Evolutionary conservation across 352 stramenopile genomes (phyloP).

Genomic region (Phytophthora chlamydospora): DNA sequence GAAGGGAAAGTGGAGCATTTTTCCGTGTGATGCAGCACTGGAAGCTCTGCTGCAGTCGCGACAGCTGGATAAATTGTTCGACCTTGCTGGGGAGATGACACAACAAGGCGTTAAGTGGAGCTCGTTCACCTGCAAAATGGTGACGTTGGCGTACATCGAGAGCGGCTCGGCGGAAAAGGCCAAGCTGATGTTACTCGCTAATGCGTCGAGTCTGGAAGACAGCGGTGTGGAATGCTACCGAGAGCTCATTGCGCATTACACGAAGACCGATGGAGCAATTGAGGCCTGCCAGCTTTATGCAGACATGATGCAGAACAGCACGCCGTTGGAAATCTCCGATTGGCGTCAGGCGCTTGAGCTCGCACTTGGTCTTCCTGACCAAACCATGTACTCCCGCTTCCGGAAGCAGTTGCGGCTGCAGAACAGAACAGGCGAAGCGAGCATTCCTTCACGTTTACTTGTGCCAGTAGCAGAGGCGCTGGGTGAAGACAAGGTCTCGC

Average conservation of each 20-base stretch:
- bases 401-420: slow-evolving; percentile 19
- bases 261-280: slow-evolving; percentile 32
- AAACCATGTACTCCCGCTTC: slow-evolving; percentile 65
- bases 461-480: not conserved
- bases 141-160: slow-evolving; percentile 15
- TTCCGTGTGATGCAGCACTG: slow-evolving; percentile 13
- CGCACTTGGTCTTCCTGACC: slow-evolving; percentile 51
- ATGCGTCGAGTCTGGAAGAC: slow-evolving; percentile 38
- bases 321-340: slow-evolving; percentile 46
- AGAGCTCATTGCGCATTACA: slow-evolving; percentile 52
- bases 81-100: slow-evolving; percentile 13
- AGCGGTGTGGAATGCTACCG: slow-evolving; percentile 56
- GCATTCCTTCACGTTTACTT: slow-evolving; percentile 2
- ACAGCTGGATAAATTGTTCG: slow-evolving; percentile 8
- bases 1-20: slow-evolving; percentile 5
- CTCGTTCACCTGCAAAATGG: slow-evolving; percentile 8
- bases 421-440: not conserved
- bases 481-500: not conserved
- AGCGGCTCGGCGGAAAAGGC: slow-evolving; percentile 8
- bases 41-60: slow-evolving; percentile 12
- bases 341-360: slow-evolving; percentile 53
- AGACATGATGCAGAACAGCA: slow-evolving; percentile 65
- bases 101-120: slow-evolving; percentile 3
- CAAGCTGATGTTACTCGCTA: slow-evolving; percentile 6
- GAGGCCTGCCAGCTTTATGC: slow-evolving; percentile 50